Conservation (phyloP, 257 asterid species). For the Prunella vulgaris region DNA sequence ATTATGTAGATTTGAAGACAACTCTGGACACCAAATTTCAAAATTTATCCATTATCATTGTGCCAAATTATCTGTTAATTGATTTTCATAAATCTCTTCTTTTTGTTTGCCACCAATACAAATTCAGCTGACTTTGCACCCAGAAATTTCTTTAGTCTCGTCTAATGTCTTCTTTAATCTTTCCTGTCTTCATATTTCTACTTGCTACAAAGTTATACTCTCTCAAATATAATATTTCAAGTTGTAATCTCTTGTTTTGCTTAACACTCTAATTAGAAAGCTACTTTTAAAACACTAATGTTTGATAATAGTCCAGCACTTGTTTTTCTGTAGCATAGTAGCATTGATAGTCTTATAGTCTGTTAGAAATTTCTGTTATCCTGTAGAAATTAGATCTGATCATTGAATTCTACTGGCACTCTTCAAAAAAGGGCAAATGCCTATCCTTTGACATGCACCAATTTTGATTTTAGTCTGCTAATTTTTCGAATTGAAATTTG, state of each 20-base stretch:
- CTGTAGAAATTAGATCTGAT: background rate
- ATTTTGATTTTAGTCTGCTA: too few species aligned
- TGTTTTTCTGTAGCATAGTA: background rate
- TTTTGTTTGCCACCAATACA: conserved; percentile 1
- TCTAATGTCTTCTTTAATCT: background rate
- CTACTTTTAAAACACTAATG: background rate
- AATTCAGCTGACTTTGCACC: background rate
- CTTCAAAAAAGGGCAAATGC: background rate
- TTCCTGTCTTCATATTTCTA: background rate
- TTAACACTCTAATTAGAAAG: background rate
- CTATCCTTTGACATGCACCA: too few species aligned
- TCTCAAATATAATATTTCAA: background rate
- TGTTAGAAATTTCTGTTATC: background rate
- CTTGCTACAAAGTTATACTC: background rate
- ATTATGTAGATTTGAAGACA: background rate
- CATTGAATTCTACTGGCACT: background rate
- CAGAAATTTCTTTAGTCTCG: background rate
- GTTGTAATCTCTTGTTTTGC: conserved; percentile 7
- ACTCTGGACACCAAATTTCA: background rate
- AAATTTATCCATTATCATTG: background rate
- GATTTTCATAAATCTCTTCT: background rate
- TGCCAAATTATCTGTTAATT: background rate
- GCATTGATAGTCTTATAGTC: background rate
- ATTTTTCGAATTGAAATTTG: too few species aligned
- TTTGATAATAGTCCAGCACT: background rate